A percentile compares a stretch with the other conserved stretches of the same genome.
Conservation (phyloP, 495 filamentous ascomycete species). For the Penicillium tannophilum region DNA sequence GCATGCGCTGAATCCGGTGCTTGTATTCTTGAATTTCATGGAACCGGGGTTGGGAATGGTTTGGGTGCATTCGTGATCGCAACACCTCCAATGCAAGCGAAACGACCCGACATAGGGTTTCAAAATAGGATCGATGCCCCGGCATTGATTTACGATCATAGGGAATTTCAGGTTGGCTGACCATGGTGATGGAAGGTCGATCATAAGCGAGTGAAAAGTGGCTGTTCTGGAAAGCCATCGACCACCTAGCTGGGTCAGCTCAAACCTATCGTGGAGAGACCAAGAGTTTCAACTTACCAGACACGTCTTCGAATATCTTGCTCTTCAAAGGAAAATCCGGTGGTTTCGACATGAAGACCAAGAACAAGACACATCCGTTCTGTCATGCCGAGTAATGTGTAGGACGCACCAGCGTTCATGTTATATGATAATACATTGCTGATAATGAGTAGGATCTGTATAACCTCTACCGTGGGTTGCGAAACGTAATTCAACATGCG, state of each 20-base stretch:
- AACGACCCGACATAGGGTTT: conserved; percentile 56
- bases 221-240: conserved; percentile 63
- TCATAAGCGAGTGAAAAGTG: conserved; percentile 64
- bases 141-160: conserved; percentile 50
- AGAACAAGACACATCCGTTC: conserved; percentile 61
- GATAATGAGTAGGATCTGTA: conserved; percentile 60
- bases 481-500: conserved; percentile 64
- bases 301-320: conserved; percentile 41
- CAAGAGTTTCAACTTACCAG: conserved; percentile 34
- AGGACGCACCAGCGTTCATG: conserved; percentile 66
- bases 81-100: conserved; percentile 57
- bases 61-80: conserved; percentile 49
- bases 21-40: conserved; percentile 54
- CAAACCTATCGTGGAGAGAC: background rate
- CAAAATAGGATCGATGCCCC: conserved; percentile 53
- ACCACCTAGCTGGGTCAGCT: conserved; percentile 46
- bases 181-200: conserved; percentile 55
- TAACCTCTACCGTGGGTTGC: conserved; percentile 56
- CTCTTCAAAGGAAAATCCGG: conserved; percentile 42
- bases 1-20: conserved; percentile 52
- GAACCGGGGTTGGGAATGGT: conserved; percentile 40
- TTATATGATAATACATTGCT: conserved; percentile 64
- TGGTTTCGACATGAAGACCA: conserved; percentile 56
- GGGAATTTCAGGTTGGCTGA: conserved; percentile 54
- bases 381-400: conserved; percentile 61